phyloP scores from a whole-genome alignment of 2,329 filamentous ascomycete species.

The Decorospora gaudefroyi region DNA sequence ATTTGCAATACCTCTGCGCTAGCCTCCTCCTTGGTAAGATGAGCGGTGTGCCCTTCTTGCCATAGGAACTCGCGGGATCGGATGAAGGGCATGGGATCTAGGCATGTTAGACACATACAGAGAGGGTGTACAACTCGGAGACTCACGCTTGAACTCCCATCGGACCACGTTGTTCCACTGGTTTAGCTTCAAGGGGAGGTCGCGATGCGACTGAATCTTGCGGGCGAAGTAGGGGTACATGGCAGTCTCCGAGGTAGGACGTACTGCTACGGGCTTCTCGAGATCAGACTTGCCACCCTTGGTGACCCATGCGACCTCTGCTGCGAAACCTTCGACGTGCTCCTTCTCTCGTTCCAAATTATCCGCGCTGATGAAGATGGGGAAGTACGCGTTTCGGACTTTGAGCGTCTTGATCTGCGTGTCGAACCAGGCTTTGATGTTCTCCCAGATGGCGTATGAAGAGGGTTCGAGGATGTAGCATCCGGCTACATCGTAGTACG shows the following conservation, averaged over 20 bases:
- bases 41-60: slow-evolving; percentile 96
- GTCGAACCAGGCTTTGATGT: slow-evolving; percentile 64
- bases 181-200: slow-evolving; percentile 90
- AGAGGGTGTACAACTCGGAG: background rate
- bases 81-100: slow-evolving; percentile 72
- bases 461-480: slow-evolving; percentile 75
- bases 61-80: slow-evolving; percentile 89
- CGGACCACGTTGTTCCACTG: slow-evolving; percentile 97
- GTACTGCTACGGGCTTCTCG: slow-evolving; percentile 75
- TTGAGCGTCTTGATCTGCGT: slow-evolving; percentile 83
- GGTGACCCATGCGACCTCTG: slow-evolving; percentile 87
- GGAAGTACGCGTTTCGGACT: slow-evolving; percentile 95
- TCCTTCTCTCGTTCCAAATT: slow-evolving; percentile 87
- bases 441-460: slow-evolving; percentile 70
- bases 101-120: background rate
- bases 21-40: slow-evolving; percentile 81
- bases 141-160: slow-evolving; percentile 86
- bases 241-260: slow-evolving; percentile 73
- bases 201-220: slow-evolving; percentile 95
- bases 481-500: slow-evolving; percentile 83
- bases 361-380: slow-evolving; percentile 82
- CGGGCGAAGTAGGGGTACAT: slow-evolving; percentile 97
- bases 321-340: slow-evolving; percentile 96
- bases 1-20: slow-evolving; percentile 89
- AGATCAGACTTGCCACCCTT: slow-evolving; percentile 90